Base-by-base conservation (phyloP, 2,329 filamentous ascomycete genomes). In the Hortaea sp. region DNA sequence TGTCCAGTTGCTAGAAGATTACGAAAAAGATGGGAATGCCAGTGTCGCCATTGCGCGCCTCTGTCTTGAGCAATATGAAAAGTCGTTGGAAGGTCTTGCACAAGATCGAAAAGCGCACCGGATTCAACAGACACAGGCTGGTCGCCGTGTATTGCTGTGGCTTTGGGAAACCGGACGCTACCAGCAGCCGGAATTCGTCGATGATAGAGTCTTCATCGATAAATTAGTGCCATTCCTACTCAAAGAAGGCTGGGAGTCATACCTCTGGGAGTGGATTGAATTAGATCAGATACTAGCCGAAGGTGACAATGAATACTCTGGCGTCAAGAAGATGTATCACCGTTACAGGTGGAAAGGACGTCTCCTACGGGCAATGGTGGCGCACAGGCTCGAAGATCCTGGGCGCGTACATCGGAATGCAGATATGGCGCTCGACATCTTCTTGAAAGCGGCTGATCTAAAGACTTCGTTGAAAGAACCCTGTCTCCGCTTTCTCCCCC, bases 1-100 rank as follows among this genome's bases (percentile, higher is more conserved):
- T 0, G 52, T 71, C 29, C 48, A 53, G 9, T 63, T 70, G 53
- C 67, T 73, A 31, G 55, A 69, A 34, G 57, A 66, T 29, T 64
- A 68, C 40, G 61, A 68, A 9, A 59, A 64, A 2, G 50, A 58
- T 7, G 68, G 68, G 10, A 55, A 58, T 5, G 68, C 68, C 13
- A 63, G 60, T 9, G 46, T 69, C 2, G 48, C 57, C 5, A 66
- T 68, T 29, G 68, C 68, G 5, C 51, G 50, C 39, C 49, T 67
- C 10, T 71, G 68, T 46, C 51, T 71, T 5, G 51, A 63, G 2
- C 51, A 62, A 9, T 62, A 67, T 39, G 54, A 45, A 52, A 37
- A 46, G 2, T 50, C 46, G 1, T 48, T 59, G 6, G 48, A 51
- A n/a, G 20, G 38, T 28, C 43, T 57, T n/a, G 20, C 49, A 5